Conservation (phyloP, 176 grass and related monocot genomes). For the Hordeum marinum region DNA sequence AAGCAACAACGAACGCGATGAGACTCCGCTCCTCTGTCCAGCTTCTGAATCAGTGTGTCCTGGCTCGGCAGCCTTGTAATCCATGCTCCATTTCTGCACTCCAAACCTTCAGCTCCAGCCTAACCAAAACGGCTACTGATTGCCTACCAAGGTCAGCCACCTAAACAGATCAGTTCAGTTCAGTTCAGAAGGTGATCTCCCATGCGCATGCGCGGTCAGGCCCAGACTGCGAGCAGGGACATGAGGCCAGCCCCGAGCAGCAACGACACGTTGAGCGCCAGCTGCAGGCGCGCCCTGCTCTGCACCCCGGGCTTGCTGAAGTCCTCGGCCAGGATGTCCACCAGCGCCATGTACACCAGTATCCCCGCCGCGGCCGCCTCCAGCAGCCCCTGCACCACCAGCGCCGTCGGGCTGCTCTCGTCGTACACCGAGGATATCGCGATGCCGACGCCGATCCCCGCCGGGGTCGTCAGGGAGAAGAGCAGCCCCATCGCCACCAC, state of each 20-base stretch:
- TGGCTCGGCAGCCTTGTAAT: not conserved
- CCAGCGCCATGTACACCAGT: conserved; percentile 67
- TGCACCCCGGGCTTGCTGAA: conserved; percentile 54
- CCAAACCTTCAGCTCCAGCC: not conserved
- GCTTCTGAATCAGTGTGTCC: not conserved
- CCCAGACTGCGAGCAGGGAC: conserved; percentile 74
- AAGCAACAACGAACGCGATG: no score
- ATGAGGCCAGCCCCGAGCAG: conserved; percentile 62
- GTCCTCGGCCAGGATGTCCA: conserved; percentile 61
- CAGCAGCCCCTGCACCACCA: conserved; percentile 59
- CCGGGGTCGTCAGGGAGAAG: conserved; percentile 64
- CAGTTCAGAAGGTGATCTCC: not conserved
- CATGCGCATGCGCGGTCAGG: not conserved
- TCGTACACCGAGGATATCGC: conserved; percentile 59
- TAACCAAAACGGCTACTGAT: not conserved
- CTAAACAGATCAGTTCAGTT: not conserved
- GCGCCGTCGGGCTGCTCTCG: conserved; percentile 53
- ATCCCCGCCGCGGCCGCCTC: conserved; percentile 60
- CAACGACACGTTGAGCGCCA: conserved; percentile 30
- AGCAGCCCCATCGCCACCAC: conserved; percentile 45
- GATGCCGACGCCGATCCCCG: conserved; percentile 56
- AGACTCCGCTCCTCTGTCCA: no score
- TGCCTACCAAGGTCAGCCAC: not conserved
- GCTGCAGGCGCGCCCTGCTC: conserved; percentile 37
- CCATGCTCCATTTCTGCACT: not conserved